phyloP scores from a whole-genome alignment of 306 rosid species.

The Spatholobus suberectus region DNA sequence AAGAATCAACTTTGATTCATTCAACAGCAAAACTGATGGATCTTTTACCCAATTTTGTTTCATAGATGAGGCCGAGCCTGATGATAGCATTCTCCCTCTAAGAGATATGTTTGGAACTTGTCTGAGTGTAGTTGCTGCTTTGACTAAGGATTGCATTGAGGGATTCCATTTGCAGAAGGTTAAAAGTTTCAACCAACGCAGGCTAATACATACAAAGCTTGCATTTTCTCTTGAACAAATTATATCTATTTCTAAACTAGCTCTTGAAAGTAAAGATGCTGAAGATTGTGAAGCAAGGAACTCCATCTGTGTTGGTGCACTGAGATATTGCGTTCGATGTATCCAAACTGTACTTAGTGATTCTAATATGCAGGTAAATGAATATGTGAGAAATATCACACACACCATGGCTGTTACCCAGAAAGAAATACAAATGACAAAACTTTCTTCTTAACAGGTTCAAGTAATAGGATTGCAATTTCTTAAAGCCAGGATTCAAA shows the following conservation, averaged over 20 bases:
- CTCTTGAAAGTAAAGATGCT: conserved; percentile 56
- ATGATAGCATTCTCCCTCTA: conserved; percentile 49
- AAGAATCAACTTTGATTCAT: conserved; percentile 32
- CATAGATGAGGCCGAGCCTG: conserved; percentile 71
- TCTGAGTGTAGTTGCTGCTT: conserved; percentile 60
- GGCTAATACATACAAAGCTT: conserved; percentile 74
- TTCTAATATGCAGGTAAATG: conserved; percentile 76
- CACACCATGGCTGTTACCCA: conserved; percentile 25
- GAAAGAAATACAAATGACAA: conserved; percentile 41
- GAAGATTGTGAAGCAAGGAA: conserved; percentile 52
- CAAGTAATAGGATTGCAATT: conserved; percentile 84
- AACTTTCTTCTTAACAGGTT: conserved; percentile 63
- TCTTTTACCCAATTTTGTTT: conserved; percentile 34
- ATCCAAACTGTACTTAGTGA: conserved; percentile 67
- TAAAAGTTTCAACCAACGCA: conserved; percentile 52
- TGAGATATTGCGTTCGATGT: conserved; percentile 65
- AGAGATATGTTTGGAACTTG: conserved; percentile 71
- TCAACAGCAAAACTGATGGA: conserved; percentile 30
- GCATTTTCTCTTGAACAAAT: conserved; percentile 82
- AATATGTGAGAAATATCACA: conserved; percentile 35
- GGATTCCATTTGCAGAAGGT: conserved; percentile 66
- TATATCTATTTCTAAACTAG: conserved; percentile 67
- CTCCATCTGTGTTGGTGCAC: conserved; percentile 43
- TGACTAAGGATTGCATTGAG: conserved; percentile 72
- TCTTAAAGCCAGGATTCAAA: conserved; percentile 74